phyloP scores from a whole-genome alignment of 2,329 filamentous ascomycete species.

The Magnaporthiopsis incrustans region DNA sequence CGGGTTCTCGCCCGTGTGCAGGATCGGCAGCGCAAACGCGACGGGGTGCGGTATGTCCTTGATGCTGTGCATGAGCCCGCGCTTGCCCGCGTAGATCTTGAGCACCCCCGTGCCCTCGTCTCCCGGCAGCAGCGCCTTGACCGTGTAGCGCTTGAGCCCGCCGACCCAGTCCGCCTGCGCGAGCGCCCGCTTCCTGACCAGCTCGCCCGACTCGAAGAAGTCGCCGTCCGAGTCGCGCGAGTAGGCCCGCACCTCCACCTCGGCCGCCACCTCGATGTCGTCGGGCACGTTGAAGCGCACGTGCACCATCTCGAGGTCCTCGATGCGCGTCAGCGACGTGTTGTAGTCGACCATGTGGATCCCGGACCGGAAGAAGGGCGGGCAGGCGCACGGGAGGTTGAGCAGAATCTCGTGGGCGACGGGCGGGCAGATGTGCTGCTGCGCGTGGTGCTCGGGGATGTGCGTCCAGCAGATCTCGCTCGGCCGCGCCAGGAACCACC shows the following conservation, averaged over 20 bases:
- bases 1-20: constrained; percentile 87
- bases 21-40: constrained; percentile 80
- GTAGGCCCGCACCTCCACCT: constrained; percentile 79
- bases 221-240: constrained; percentile 82
- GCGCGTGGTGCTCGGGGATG: constrained; percentile 75
- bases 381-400: constrained; percentile 77
- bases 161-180: constrained; percentile 87
- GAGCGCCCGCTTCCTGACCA: constrained; percentile 76
- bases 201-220: constrained; percentile 84
- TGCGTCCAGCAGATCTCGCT: constrained; percentile 93
- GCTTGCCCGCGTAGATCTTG: constrained; percentile 88
- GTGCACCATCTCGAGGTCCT: constrained; percentile 90
- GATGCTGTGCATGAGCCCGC: constrained; percentile 94
- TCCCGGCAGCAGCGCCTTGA: constrained; percentile 85
- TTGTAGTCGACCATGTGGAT: constrained; percentile 84
- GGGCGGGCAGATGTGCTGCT: constrained; percentile 89
- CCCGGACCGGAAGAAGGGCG: constrained; percentile 76
- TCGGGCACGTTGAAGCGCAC: constrained; percentile 79
- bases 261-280: constrained; percentile 86
- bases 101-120: constrained; percentile 84
- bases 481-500: constrained; percentile 90
- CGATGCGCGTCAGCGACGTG: constrained; percentile 75
- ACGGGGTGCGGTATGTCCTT: constrained; percentile 92
- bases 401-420: constrained; percentile 80
- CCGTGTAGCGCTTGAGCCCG: constrained; percentile 81